These are phyloP conservation scores for Amborella trichopoda DNA, from an alignment of 164 flowering plant genomes.

Conservation along the genomic window DNA sequence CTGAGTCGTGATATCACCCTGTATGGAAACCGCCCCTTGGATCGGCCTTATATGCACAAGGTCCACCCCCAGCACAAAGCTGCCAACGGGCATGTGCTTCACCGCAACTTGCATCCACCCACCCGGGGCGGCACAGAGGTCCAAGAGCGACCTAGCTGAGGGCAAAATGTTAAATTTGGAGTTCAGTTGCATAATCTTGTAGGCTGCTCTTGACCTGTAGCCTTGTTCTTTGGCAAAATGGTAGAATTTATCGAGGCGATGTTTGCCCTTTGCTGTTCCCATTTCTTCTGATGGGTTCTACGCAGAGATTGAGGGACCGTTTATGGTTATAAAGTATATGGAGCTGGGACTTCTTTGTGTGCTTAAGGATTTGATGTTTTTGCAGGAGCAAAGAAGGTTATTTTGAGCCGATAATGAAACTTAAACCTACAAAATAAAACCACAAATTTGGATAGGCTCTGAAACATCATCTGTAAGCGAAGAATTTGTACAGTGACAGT, in stretches of 20 bases:
- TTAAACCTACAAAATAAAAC: too few relatives aligned
- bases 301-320: too few relatives aligned
- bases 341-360: too few relatives aligned
- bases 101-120: constrained; percentile 96
- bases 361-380: too few relatives aligned
- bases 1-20: constrained; percentile 66
- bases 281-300: too few relatives aligned
- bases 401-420: too few relatives aligned
- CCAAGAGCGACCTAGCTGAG: constrained; percentile 69
- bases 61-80: constrained; percentile 72
- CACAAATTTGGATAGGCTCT: too few relatives aligned
- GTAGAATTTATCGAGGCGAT: constrained; percentile 74
- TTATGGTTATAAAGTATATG: too few relatives aligned
- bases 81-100: constrained; percentile 61
- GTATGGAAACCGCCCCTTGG: constrained; percentile 58
- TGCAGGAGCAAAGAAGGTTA: too few relatives aligned
- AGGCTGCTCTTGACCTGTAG: constrained; percentile 83
- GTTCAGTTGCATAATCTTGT: constrained; percentile 83
- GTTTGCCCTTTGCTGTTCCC: constrained; percentile 95
- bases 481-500: too few relatives aligned
- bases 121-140: constrained; percentile 97
- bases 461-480: too few relatives aligned
- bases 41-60: constrained; percentile 66
- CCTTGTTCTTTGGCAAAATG: constrained; percentile 83
- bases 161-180: constrained; percentile 56